Evolutionary conservation across 2,329 filamentous ascomycete genomes (phyloP), one percentile per base, ranked within the genome.

Genomic region (Nemania sp.): DNA sequence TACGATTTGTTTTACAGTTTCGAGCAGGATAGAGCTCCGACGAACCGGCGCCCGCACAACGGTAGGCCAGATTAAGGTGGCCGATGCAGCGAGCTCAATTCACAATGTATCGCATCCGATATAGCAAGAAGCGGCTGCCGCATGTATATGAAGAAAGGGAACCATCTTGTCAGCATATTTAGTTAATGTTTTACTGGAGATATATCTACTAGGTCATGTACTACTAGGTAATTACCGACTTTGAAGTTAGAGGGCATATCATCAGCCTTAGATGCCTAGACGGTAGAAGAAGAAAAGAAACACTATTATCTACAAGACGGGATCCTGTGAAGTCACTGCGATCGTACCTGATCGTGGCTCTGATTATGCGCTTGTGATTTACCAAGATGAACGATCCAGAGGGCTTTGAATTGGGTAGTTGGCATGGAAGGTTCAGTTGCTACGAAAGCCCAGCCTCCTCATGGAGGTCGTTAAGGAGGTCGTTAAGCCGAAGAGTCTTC

Each of bases 131-230:
- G 34, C 17, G n/a, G 21, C 10, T 34, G 34, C 18, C 34, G 34
- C 18, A 25, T 45, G 17, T 13, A 62, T 52, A 34, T 49, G 39
- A 12, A 35, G 11, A 25, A 18, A 35, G 20, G 34, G 46, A 21
- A 42, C 17, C 29, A 49, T 54, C n/a, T 57, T 58, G 32, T 34
- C 9, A 29, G 4, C 25, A 29, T 29, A 7, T 29, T 29, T 7
- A 29, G 25, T 29, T 29, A 29, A 29, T 29, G 25, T 29, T 29
- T 29, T 3, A 29, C 3, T 7, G 25, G 25, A 29, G 25, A 29
- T n/a, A n/a, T n/a, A n/a, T n/a, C n/a, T n/a, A 29, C 25, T 29
- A 29, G 25, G 25, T 17, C 15, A 42, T 54, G 42, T 62, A 62
- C n/a, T n/a, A 25, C 13, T n/a, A n/a, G n/a, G n/a, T n/a, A n/a